Conservation (phyloP, 352 stramenopile genomes). For the Phytophthora kernoviae region DNA sequence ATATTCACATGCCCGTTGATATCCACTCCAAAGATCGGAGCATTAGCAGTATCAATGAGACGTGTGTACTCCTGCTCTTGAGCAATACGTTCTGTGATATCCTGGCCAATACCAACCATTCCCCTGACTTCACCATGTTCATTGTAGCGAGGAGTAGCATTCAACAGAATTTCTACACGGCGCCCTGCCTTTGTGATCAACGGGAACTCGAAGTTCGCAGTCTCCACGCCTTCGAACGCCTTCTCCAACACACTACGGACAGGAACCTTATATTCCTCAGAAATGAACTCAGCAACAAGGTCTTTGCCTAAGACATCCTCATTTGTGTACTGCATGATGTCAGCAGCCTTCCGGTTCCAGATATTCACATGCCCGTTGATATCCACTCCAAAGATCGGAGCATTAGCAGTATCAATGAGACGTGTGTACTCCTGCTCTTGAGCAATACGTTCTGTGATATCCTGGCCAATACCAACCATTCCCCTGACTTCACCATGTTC, state of each 20-base stretch:
- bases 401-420: constrained; percentile 55
- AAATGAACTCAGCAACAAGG: constrained; percentile 50
- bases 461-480: constrained; percentile 27
- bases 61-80: constrained; percentile 5
- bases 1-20: constrained; percentile 54
- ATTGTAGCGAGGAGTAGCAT: constrained; percentile 43
- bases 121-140: constrained; percentile 30
- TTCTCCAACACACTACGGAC: constrained; percentile 33
- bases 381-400: constrained; percentile 46
- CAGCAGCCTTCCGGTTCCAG: constrained; percentile 56
- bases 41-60: constrained; percentile 4
- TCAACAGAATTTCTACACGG: constrained; percentile 44
- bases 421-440: constrained; percentile 24
- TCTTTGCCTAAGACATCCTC: constrained; percentile 49
- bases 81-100: constrained; percentile 5
- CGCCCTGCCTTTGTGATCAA: constrained; percentile 14
- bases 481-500: constrained; percentile 22
- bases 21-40: constrained; percentile 1
- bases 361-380: constrained; percentile 51
- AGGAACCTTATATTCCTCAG: constrained; percentile 57
- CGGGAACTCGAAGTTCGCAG: constrained; percentile 5
- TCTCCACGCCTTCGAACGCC: constrained; percentile 17
- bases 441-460: constrained; percentile 25
- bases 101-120: constrained; percentile 5
- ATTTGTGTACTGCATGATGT: constrained; percentile 53